These are phyloP conservation scores for Thinopyrum elongatum DNA, from an alignment of 176 grass and related monocot genomes.

Conservation along the genomic window DNA sequence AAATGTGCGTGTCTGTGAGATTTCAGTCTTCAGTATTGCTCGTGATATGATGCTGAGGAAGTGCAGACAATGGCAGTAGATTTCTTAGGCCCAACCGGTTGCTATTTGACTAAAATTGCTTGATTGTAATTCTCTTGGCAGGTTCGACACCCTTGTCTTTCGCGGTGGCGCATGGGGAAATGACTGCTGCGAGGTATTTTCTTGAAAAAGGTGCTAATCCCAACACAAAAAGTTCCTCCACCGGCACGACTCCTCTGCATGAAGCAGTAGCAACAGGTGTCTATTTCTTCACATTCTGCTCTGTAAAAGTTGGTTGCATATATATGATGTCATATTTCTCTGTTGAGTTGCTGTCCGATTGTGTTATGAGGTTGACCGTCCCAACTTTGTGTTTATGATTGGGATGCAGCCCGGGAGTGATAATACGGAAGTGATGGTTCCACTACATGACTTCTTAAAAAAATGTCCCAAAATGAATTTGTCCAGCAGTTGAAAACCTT, in stretches of 20 bases:
- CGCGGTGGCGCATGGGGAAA: constrained; percentile 1
- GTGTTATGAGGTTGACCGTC: background rate
- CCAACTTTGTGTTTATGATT: background rate
- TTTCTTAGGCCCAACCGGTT: background rate
- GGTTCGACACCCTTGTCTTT: constrained; percentile 35
- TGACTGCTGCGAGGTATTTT: constrained; percentile 32
- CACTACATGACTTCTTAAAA: background rate
- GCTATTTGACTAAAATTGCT: background rate
- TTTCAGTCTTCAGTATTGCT: background rate
- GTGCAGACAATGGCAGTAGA: background rate
- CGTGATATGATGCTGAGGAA: background rate
- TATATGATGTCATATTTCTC: background rate
- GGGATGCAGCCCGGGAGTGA: background rate
- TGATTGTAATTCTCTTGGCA: constrained; percentile 18
- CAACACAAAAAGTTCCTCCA: constrained; percentile 10
- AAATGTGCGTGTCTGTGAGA: background rate
- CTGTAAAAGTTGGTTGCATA: background rate
- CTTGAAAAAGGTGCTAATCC: constrained; percentile 43
- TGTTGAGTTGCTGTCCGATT: background rate
- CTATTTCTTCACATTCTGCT: background rate
- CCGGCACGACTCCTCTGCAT: constrained; percentile 29
- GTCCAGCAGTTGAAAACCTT: background rate
- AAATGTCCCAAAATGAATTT: background rate
- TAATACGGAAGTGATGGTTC: background rate
- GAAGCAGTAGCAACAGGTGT: constrained; percentile 24